Evolutionary conservation across 805 yeast species (phyloP).

Genomic region (Candida maesae): DNA sequence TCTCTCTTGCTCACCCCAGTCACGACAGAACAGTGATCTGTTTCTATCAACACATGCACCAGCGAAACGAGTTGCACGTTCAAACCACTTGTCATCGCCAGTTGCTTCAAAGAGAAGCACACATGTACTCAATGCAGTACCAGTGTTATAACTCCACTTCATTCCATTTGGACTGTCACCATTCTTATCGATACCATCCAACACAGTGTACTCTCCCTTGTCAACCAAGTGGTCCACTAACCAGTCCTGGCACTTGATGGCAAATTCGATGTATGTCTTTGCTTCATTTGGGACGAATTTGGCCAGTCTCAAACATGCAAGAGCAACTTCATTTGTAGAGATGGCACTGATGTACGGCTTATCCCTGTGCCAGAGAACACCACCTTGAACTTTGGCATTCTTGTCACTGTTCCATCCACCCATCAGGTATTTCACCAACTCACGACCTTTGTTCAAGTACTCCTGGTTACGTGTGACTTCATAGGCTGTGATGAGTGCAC

Average conservation of each 20-base stretch:
- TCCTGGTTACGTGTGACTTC: slow-evolving; percentile 58
- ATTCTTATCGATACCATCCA: slow-evolving; percentile 52
- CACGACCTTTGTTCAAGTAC: slow-evolving; percentile 53
- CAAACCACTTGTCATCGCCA: slow-evolving; percentile 45
- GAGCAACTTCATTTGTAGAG: slow-evolving; percentile 64
- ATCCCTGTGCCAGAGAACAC: slow-evolving; percentile 63
- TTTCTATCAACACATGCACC: slow-evolving; percentile 55
- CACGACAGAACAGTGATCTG: slow-evolving; percentile 59
- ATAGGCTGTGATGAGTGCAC: slow-evolving; percentile 60
- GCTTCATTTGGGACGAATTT: slow-evolving; percentile 47
- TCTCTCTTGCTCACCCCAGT: slow-evolving; percentile 40
- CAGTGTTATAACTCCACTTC: slow-evolving; percentile 68
- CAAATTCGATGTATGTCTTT: slow-evolving; percentile 48
- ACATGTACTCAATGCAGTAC: slow-evolving; percentile 57
- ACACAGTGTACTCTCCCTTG: slow-evolving; percentile 48
- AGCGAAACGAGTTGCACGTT: slow-evolving; percentile 34
- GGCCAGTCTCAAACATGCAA: slow-evolving; percentile 56
- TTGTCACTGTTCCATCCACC: slow-evolving; percentile 50
- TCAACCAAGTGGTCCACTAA: slow-evolving; percentile 49
- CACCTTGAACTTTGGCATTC: slow-evolving; percentile 40
- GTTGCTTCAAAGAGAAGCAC: slow-evolving; percentile 48
- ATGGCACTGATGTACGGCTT: slow-evolving; percentile 61
- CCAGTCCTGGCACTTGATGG: slow-evolving; percentile 58
- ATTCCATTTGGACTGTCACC: slow-evolving; percentile 41
- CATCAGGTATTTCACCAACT: slow-evolving; percentile 56